Evolutionary conservation across 1,284 basidiomycete genomes (phyloP).

Genomic region (Ustilago hordei): DNA sequence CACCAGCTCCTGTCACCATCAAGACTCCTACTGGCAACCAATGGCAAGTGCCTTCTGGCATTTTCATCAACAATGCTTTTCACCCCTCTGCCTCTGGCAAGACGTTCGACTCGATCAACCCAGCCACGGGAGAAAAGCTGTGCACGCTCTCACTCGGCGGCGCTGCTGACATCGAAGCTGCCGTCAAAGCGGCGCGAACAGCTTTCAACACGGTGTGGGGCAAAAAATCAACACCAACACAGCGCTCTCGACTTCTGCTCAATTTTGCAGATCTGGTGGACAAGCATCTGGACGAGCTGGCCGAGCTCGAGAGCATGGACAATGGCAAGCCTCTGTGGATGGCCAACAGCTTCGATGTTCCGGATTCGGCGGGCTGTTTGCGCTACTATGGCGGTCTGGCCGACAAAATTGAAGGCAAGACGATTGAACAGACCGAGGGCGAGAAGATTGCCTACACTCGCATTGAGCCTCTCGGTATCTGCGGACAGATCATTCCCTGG

Average conservation of each 20-base stretch:
- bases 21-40: slow-evolving; percentile 59
- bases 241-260: slow-evolving; percentile 75
- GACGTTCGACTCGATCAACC: slow-evolving; percentile 58
- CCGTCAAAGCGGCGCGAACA: slow-evolving; percentile 55
- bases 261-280: slow-evolving; percentile 83
- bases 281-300: slow-evolving; percentile 77
- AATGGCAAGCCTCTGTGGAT: slow-evolving; percentile 83
- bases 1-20: slow-evolving; percentile 52
- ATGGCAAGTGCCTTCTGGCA: slow-evolving; percentile 49
- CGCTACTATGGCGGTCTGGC: slow-evolving; percentile 76
- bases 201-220: slow-evolving; percentile 57
- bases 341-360: slow-evolving; percentile 77
- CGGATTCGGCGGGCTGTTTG: slow-evolving; percentile 74
- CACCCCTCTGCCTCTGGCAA: slow-evolving; percentile 50
- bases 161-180: slow-evolving; percentile 57
- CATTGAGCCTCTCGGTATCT: slow-evolving; percentile 94
- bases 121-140: slow-evolving; percentile 55
- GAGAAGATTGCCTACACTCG: slow-evolving; percentile 76
- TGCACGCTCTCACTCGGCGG: slow-evolving; percentile 47
- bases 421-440: slow-evolving; percentile 81
- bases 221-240: slow-evolving; percentile 31
- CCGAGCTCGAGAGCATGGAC: slow-evolving; percentile 73
- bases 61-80: slow-evolving; percentile 62
- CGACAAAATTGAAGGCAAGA: slow-evolving; percentile 86
- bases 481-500: slow-evolving; percentile 59